Evolutionary conservation across 75 land plant genomes (phyloP).

Genomic region (Ceratopteris richardii): DNA sequence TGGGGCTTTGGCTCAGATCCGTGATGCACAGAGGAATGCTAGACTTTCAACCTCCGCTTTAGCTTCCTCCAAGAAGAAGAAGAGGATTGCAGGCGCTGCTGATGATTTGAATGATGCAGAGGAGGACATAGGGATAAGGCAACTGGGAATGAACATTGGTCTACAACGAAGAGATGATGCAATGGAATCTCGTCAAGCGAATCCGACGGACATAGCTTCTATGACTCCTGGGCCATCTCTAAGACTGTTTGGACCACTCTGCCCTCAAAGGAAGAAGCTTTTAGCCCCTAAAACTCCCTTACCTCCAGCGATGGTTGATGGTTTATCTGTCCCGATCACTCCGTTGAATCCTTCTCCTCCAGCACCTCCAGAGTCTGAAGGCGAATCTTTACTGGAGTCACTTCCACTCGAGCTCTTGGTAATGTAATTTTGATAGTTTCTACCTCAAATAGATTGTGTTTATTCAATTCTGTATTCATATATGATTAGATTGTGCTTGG

Average conservation of each 20-base stretch:
- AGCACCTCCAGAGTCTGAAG: slow-evolving; percentile 4
- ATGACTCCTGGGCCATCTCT: slow-evolving; percentile 17
- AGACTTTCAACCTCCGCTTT: slow-evolving; percentile 10
- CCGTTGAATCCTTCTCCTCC: slow-evolving; percentile 1
- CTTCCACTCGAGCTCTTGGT: slow-evolving; percentile 85
- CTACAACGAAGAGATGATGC: no score
- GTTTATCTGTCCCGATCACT: slow-evolving; percentile 8
- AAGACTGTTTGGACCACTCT: slow-evolving; percentile 13
- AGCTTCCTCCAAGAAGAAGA: slow-evolving; percentile 51
- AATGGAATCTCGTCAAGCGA: no score
- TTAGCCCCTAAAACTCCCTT: slow-evolving; percentile 40
- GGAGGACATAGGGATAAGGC: no score
- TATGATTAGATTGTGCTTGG: no score
- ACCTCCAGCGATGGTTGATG: slow-evolving; percentile 33
- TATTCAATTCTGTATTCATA: no score
- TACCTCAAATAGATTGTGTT: no score
- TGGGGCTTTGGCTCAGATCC: slow-evolving; percentile 60
- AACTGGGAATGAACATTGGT: no score
- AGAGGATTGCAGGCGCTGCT: slow-evolving; percentile 18
- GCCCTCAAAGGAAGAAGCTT: slow-evolving; percentile 36
- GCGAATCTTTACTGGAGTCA: slow-evolving; percentile 64
- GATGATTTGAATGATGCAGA: background rate
- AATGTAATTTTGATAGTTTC: no score
- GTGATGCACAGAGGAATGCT: slow-evolving; percentile 30
- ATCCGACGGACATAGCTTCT: background rate